Evolutionary conservation across 2,329 filamentous ascomycete genomes (phyloP), one percentile per base, ranked within the genome.

Genomic region (Teratosphaeria epicoccoides): DNA sequence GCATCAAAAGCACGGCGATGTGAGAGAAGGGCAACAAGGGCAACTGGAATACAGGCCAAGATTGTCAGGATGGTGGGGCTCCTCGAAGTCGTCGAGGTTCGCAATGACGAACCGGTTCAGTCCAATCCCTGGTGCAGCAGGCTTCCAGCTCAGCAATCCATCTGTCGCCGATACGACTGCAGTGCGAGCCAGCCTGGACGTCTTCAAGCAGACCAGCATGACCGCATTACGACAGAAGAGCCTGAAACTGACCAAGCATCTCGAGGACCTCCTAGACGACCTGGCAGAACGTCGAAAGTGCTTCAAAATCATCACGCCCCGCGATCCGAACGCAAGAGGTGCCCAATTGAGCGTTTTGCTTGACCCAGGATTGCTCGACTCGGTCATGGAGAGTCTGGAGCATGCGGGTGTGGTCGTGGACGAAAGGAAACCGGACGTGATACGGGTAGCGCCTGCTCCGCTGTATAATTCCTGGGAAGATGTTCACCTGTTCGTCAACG

Each of bases 101-200:
- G 76, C 81, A 58, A 95, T 95, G 89, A 81, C 84, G 52, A 91
- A 88, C 69, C 73, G 71, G 67, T 95, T 94, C 69, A 73, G 82
- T 40, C 88, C 89, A 3, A 86, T 87, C 6, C 72, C 79, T 2
- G 89, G 90, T 37, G 90, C 89, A 0, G 81, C 77, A 28, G 89
- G 89, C 3, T 95, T 82, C 69, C 88, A 95, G 68, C 68, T 91
- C n/a, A 88, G 84, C 48, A 96, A 95, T 66, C 88, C 86, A 1
- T 87, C 82, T 0, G 86, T 83, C 10, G 74, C 93, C 6, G 88
- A 94, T 61, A 77, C 90, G 45, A 85, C 85, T 12, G 80, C 83
- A n/a, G 76, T 95, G 2, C 74, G 81, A 9, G 87, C 82, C 0
- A 83, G 85, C 1, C 72, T 95, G 5, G 81, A 82, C 23, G 76